Evolutionary conservation across 768 basidiomycete species (phyloP).

Genomic region (Hypholoma sublateritium): DNA sequence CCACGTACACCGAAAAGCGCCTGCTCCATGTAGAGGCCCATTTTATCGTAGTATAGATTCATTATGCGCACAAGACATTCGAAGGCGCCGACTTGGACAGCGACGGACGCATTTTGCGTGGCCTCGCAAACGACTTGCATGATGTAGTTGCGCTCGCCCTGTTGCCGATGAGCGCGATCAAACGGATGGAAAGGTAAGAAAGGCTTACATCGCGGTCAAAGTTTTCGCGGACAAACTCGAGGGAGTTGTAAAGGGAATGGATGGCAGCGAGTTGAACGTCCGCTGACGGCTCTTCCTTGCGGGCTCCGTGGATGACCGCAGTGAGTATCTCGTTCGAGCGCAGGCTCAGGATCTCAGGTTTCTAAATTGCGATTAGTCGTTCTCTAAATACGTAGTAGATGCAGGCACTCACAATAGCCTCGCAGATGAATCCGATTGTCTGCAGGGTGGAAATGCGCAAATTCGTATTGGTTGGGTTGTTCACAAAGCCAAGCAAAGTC

Average conservation of each 20-base stretch:
- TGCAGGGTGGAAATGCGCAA: conserved; percentile 87
- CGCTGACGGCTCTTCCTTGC: conserved; percentile 88
- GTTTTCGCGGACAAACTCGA: conserved; percentile 97
- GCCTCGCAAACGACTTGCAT: conserved; percentile 99
- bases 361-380: conserved; percentile 46
- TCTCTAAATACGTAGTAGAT: background rate
- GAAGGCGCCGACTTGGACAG: conserved; percentile 94
- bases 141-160: conserved; percentile 99
- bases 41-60: conserved; percentile 98
- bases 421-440: conserved; percentile 97
- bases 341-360: conserved; percentile 86
- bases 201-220: conserved; percentile 90
- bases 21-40: conserved; percentile 99
- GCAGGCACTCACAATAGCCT: conserved; percentile 76
- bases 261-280: conserved; percentile 95
- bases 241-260: conserved; percentile 89
- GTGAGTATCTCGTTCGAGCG: conserved; percentile 98
- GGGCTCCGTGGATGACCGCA: conserved; percentile 96
- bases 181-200: conserved; percentile 1
- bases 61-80: conserved; percentile 96
- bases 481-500: conserved; percentile 83
- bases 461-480: conserved; percentile 68
- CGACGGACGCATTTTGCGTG: conserved; percentile 77
- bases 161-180: conserved; percentile 11
- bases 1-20: conserved; percentile 90